These are phyloP conservation scores for Gypsophila paniculata DNA, from an alignment of 179 eudicot genomes.

Conservation along the genomic window DNA sequence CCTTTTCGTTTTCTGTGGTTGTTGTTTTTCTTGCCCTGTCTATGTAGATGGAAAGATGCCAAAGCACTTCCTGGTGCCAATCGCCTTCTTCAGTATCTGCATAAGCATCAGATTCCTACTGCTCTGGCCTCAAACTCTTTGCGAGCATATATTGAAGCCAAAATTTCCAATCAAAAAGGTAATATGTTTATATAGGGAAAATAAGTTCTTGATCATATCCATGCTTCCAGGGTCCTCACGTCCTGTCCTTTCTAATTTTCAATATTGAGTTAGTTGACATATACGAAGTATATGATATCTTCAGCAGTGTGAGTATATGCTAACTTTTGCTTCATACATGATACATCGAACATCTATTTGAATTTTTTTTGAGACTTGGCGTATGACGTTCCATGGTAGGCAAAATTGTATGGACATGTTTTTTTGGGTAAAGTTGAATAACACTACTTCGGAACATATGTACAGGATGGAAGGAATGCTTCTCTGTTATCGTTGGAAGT, in stretches of 20 bases:
- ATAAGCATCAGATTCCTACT: conserved; percentile 53
- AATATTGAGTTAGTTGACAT: too few species aligned
- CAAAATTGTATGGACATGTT: background rate
- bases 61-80: conserved; percentile 89
- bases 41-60: conserved; percentile 59
- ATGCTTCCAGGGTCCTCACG: background rate
- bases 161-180: conserved; percentile 71
- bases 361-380: background rate
- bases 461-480: conserved; percentile 77
- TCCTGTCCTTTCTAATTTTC: too few species aligned
- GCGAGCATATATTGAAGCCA: conserved; percentile 46
- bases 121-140: conserved; percentile 78
- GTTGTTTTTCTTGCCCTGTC: background rate
- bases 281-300: too few species aligned
- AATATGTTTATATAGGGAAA: background rate
- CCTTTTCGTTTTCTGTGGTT: background rate
- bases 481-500: conserved; percentile 71
- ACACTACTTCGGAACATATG: conserved; percentile 10
- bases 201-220: background rate
- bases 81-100: conserved; percentile 73
- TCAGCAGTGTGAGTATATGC: too few species aligned
- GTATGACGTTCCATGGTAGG: background rate
- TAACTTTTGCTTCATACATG: too few species aligned
- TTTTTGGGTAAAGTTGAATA: background rate
- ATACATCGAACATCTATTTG: too few species aligned